Evolutionary conservation across 2,329 filamentous ascomycete genomes (phyloP).

Genomic region (Fusarium verticillioides): DNA sequence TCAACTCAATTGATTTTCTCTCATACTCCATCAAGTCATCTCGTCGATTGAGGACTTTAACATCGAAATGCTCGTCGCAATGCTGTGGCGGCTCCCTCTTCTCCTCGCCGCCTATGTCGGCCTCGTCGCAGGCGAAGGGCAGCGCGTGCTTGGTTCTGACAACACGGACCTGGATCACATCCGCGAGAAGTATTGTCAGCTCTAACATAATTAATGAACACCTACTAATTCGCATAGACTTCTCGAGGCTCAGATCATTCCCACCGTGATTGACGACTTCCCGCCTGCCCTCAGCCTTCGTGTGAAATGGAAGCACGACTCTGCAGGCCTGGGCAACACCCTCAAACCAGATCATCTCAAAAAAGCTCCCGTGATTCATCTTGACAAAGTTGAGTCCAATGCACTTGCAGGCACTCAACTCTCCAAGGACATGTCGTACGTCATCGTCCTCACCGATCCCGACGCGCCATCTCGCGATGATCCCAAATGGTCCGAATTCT

Average conservation of each 20-base stretch:
- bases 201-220: rapidly evolving
- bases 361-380: background rate
- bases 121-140: background rate
- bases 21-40: rapidly evolving
- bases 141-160: background rate
- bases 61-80: background rate
- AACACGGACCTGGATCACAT: background rate
- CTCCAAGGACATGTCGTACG: background rate
- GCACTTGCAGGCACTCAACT: background rate
- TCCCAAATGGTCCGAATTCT: slow-evolving; percentile 40
- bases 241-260: slow-evolving; percentile 25
- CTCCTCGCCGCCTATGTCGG: background rate
- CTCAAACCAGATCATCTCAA: slow-evolving; percentile 18
- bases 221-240: background rate
- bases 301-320: slow-evolving; percentile 25
- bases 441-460: slow-evolving; percentile 34
- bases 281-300: slow-evolving; percentile 18
- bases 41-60: rapidly evolving
- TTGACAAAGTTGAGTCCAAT: background rate
- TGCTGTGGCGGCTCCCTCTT: background rate
- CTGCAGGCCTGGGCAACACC: slow-evolving; percentile 31
- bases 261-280: slow-evolving; percentile 36
- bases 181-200: slow-evolving; percentile 5
- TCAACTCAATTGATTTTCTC: background rate
- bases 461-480: slow-evolving; percentile 37